Percentiles rank a stretch among this genome's conserved stretches.
Evolutionary conservation across 495 filamentous ascomycete species (phyloP).

Genomic region (Penicillium robsamsonii): DNA sequence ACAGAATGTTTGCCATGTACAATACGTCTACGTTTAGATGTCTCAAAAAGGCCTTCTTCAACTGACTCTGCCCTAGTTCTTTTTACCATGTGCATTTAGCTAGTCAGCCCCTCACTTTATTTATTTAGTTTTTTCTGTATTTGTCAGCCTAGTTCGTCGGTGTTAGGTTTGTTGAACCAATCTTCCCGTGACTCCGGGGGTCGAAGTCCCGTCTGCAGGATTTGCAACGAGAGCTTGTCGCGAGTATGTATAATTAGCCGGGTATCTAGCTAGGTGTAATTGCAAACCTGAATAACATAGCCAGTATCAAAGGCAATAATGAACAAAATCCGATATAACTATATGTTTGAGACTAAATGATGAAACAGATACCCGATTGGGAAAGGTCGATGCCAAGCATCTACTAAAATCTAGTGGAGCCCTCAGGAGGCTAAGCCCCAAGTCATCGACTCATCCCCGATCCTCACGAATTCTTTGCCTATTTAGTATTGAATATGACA

Average conservation of each 20-base stretch:
- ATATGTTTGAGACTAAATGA: not conserved
- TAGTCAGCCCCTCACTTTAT: not conserved
- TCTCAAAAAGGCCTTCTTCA: not conserved
- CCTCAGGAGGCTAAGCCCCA: not conserved
- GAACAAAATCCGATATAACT: not conserved
- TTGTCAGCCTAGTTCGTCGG: not conserved
- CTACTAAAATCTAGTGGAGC: not conserved
- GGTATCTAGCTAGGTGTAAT: not conserved
- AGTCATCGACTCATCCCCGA: not conserved
- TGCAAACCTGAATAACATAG: not conserved
- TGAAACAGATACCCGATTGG: slow-evolving; percentile 8
- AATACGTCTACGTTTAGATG: not conserved
- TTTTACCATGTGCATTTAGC: not conserved
- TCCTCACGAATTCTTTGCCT: slow-evolving; percentile 5
- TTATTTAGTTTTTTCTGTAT: not conserved
- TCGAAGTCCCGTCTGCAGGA: not conserved
- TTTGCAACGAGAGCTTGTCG: not conserved
- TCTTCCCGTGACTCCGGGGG: not conserved
- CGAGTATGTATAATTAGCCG: not conserved
- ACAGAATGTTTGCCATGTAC: not conserved
- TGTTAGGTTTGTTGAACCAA: not conserved
- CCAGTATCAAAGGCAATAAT: not conserved
- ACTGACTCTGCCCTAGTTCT: not conserved
- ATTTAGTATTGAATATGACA: not conserved
- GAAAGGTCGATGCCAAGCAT: slow-evolving; percentile 5